A percentile compares a stretch with the other conserved stretches of the same genome.
These are phyloP conservation scores for Acacia crassicarpa DNA, from an alignment of 306 rosid genomes.

Conservation along the genomic window DNA sequence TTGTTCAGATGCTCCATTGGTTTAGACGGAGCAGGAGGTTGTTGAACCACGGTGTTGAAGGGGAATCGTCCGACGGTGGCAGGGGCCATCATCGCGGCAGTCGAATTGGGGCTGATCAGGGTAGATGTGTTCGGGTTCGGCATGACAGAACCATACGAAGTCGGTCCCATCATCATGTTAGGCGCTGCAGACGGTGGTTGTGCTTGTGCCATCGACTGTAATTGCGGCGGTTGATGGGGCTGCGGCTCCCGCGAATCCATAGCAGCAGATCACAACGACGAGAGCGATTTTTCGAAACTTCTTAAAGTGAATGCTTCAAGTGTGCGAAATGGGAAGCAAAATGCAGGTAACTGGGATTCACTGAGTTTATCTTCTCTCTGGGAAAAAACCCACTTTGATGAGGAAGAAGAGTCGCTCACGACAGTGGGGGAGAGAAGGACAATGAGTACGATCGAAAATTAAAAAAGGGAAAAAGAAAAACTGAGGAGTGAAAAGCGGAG, in stretches of 20 bases:
- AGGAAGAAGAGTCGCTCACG: neutral
- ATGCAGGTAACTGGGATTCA: conserved; percentile 32
- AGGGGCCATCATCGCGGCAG: conserved; percentile 48
- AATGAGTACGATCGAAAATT: neutral
- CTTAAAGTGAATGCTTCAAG: neutral
- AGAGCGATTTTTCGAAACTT: neutral
- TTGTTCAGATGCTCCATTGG: conserved; percentile 48
- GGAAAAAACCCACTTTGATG: conserved; percentile 11
- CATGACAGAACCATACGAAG: conserved; percentile 44
- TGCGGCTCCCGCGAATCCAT: conserved; percentile 79
- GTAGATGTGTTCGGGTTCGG: conserved; percentile 36
- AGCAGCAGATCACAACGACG: conserved; percentile 12
- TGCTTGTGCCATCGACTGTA: neutral
- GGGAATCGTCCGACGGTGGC: conserved; percentile 66
- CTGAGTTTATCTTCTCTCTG: neutral
- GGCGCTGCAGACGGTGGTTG: conserved; percentile 27
- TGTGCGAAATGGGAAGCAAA: conserved; percentile 12
- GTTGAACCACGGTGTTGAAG: conserved; percentile 46
- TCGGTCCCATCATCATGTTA: conserved; percentile 54
- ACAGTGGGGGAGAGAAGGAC: neutral
- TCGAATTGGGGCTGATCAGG: conserved; percentile 52
- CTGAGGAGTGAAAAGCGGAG: conserved; percentile 31
- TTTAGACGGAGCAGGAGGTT: conserved; percentile 36
- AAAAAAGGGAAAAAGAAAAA: neutral
- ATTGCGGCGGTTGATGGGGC: conserved; percentile 26